Percentiles rank a stretch among this genome's conserved stretches.
These are phyloP conservation scores for Metschnikowia sp. DNA, from an alignment of 805 yeast species.

Conservation along the genomic window DNA sequence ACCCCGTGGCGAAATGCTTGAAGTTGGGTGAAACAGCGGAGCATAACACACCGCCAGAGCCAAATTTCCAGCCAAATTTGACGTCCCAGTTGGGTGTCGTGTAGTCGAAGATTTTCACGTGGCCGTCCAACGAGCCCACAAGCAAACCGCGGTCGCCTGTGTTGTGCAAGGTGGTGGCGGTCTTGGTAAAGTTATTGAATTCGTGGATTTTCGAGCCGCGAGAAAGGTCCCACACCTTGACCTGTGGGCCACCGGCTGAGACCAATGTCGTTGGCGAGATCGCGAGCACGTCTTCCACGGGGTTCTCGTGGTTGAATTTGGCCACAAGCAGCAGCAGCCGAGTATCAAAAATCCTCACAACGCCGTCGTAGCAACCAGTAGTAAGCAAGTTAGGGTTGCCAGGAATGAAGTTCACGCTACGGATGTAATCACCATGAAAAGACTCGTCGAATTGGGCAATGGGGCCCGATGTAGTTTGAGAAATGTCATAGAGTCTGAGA, in stretches of 20 bases:
- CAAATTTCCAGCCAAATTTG: slow-evolving; percentile 95
- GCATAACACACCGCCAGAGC: slow-evolving; percentile 79
- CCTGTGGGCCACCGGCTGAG: slow-evolving; percentile 75
- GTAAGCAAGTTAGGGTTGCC: slow-evolving; percentile 72
- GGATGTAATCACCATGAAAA: slow-evolving; percentile 85
- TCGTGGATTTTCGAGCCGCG: slow-evolving; percentile 70
- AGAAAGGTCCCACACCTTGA: slow-evolving; percentile 89
- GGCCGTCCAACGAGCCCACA: slow-evolving; percentile 96
- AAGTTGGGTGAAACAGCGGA: slow-evolving; percentile 83
- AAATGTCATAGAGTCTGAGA: slow-evolving; percentile 84
- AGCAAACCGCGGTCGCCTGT: slow-evolving; percentile 77
- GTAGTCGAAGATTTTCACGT: slow-evolving; percentile 90
- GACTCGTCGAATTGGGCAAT: slow-evolving; percentile 52
- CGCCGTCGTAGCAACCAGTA: slow-evolving; percentile 93
- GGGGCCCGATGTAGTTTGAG: slow-evolving; percentile 68
- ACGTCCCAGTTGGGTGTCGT: slow-evolving; percentile 74
- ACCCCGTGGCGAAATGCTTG: slow-evolving; percentile 89
- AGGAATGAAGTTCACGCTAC: slow-evolving; percentile 78
- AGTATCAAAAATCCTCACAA: slow-evolving; percentile 79
- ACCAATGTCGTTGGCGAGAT: slow-evolving; percentile 72
- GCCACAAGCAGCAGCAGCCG: slow-evolving; percentile 59
- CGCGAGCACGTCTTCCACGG: slow-evolving; percentile 82
- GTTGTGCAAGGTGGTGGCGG: slow-evolving; percentile 79
- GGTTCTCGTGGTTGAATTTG: slow-evolving; percentile 65
- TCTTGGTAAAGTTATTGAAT: slow-evolving; percentile 84